These are phyloP conservation scores for Ophiostoma angusticollis DNA, from an alignment of 2,329 filamentous ascomycete genomes.

Conservation along the genomic window DNA sequence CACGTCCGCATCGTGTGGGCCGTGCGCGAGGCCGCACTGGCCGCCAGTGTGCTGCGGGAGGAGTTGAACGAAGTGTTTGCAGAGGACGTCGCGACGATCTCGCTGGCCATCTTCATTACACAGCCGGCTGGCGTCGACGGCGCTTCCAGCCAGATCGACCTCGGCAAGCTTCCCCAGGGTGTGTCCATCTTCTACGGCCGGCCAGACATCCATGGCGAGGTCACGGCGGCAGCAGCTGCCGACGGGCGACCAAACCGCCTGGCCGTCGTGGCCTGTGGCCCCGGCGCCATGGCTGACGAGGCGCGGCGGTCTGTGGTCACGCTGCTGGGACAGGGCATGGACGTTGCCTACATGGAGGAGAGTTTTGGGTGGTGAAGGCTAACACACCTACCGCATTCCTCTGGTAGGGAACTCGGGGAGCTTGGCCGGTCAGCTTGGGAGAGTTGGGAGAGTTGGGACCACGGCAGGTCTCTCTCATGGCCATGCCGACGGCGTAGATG, in stretches of 20 bases:
- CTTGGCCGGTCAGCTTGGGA: too few relatives aligned
- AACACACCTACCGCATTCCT: too few relatives aligned
- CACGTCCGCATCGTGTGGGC: constrained; percentile 13
- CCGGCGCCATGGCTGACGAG: constrained; percentile 12
- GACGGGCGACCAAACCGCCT: constrained; percentile 10
- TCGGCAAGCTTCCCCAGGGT: constrained; percentile 6
- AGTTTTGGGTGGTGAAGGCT: constrained; percentile 15
- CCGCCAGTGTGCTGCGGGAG: constrained; percentile 5
- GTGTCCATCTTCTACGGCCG: constrained; percentile 14
- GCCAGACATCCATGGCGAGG: constrained; percentile 17
- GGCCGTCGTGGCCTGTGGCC: constrained; percentile 14
- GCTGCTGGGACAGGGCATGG: constrained; percentile 1
- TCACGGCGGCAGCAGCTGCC: constrained; percentile 17
- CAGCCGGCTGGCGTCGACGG: not conserved
- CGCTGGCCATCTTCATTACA: constrained; percentile 12
- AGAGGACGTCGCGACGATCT: constrained; percentile 1
- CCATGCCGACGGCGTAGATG: too few relatives aligned
- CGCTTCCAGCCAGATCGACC: not conserved
- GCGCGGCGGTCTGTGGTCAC: constrained; percentile 8
- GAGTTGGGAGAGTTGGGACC: too few relatives aligned
- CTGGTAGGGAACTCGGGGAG: too few relatives aligned
- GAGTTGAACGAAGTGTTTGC: constrained; percentile 5
- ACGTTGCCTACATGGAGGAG: constrained; percentile 14
- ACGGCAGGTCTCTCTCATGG: too few relatives aligned
- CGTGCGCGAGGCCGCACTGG: constrained; percentile 11